Conservation (phyloP, 345 rosid genomes). For the Salix exigua region DNA sequence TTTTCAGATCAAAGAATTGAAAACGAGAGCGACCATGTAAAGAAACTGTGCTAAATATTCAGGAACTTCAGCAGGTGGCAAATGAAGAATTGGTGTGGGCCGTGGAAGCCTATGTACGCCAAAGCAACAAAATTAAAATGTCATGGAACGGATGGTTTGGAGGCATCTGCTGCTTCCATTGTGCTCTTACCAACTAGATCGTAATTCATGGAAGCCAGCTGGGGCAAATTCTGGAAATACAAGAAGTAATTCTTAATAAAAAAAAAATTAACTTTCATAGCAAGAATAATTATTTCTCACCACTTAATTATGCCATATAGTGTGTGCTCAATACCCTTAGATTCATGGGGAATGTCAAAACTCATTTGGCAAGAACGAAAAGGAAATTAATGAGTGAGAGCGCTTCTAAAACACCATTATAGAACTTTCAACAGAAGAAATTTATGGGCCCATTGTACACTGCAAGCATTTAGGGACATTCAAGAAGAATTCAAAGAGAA, state of each 20-base stretch:
- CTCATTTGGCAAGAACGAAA: neutral
- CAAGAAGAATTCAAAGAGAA: neutral
- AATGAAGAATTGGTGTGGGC: neutral
- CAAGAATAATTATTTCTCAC: neutral
- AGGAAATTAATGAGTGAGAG: neutral
- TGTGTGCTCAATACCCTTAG: neutral
- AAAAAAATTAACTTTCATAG: too few species aligned
- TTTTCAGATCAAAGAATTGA: constrained; percentile 3
- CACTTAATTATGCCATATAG: neutral
- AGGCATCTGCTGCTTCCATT: constrained; percentile 46
- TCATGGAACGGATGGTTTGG: constrained; percentile 46
- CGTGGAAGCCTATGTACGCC: neutral
- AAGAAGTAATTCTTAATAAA: neutral
- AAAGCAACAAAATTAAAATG: neutral
- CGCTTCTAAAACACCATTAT: neutral
- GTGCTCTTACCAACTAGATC: constrained; percentile 62
- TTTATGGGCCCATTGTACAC: neutral
- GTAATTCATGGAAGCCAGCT: constrained; percentile 86
- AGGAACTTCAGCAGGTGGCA: neutral
- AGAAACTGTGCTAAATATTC: neutral
- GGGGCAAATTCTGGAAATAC: constrained; percentile 67
- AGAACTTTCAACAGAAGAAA: neutral
- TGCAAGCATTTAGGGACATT: neutral
- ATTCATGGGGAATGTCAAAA: neutral
- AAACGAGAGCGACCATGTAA: neutral